Base-by-base conservation (phyloP, 192 early-diverging fungal species). In the Coemansia sp. region DNA sequence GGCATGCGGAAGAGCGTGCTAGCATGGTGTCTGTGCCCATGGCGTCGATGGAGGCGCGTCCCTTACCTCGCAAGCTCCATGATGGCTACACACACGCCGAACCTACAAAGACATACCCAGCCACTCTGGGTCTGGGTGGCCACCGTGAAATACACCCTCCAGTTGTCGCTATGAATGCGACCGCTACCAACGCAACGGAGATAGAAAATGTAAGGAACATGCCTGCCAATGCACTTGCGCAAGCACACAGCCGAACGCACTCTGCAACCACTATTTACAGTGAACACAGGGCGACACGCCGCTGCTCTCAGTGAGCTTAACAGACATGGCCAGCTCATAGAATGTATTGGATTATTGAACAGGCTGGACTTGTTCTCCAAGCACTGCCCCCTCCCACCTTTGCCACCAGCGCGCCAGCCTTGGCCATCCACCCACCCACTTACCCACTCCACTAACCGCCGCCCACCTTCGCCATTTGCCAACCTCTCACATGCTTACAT, bases 131-230 rank as follows among this genome's bases (percentile, higher is more conserved):
- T 12, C 72, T 82, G 36, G 63, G 71, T 9, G 57, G 65, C 3
- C n/a, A 42, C 7, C 72, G 44, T 16, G 61, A 66, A 34, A 33
- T 41, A 9, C 44, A 57, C 20, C 20, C 64, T 11, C 12, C 68
- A 29, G 60, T 27, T 18, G 12, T 57, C 24, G 29, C 68, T 27
- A 65, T 40, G 44, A 46, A 31, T 0, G 38, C 60, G 1, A 13
- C 62, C 1, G 40, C 15, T 24, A 31, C 65, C 4, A 44, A 9
- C 31, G 44, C 54, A 15, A 1, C 38, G 15, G 74, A 67, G 2
- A 5, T 43, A 16, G 64, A 70, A 31, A 82, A 74, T 71, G 79
- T 82, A 82, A 82, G 79, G 47, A 67, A 74, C 57, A 38, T 36
- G 65, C 40, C 72, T 43, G 18, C 49, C 8, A 51, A 46, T 60